Evolutionary conservation across 768 basidiomycete genomes (phyloP).

Genomic region (Austroboletus festivus): DNA sequence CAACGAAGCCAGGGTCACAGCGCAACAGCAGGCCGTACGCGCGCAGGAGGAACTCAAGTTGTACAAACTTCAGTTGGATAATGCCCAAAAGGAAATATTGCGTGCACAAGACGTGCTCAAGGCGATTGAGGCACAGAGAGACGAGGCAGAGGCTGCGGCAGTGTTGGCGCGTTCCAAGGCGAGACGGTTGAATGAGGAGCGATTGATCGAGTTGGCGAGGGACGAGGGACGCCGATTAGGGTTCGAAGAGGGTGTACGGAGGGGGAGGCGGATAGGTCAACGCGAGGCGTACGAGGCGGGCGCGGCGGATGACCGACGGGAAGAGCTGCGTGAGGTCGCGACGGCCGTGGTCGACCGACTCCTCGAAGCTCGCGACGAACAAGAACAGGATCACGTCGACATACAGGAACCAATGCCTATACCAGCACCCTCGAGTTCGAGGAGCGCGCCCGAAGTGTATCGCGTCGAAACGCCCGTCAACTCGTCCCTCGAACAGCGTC

Average conservation of each 20-base stretch:
- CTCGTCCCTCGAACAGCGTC: constrained; percentile 20
- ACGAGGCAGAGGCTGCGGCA: constrained; percentile 48
- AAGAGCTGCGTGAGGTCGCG: constrained; percentile 21
- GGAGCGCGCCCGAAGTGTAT: constrained; percentile 24
- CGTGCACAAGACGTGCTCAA: constrained; percentile 53
- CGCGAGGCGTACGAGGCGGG: constrained; percentile 24
- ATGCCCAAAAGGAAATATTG: constrained; percentile 57
- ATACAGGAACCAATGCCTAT: constrained; percentile 12
- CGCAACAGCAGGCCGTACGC: constrained; percentile 28
- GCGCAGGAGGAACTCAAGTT: constrained; percentile 49
- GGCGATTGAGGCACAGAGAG: constrained; percentile 45
- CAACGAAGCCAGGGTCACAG: constrained; percentile 31
- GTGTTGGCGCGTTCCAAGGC: constrained; percentile 43
- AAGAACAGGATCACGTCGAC: constrained; percentile 23
- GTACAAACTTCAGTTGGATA: constrained; percentile 56
- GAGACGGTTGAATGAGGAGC: constrained; percentile 45
- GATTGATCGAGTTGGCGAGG: constrained; percentile 46
- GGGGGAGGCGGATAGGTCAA: constrained; percentile 31
- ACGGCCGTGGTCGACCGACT: constrained; percentile 20
- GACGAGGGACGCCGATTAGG: constrained; percentile 54
- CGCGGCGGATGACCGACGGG: constrained; percentile 10
- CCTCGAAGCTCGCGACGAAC: constrained; percentile 22
- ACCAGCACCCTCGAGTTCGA: constrained; percentile 12
- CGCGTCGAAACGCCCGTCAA: constrained; percentile 19
- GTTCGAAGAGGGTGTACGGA: constrained; percentile 47